Conservation (phyloP, 352 stramenopile species). For the Chloridella minuta region DNA sequence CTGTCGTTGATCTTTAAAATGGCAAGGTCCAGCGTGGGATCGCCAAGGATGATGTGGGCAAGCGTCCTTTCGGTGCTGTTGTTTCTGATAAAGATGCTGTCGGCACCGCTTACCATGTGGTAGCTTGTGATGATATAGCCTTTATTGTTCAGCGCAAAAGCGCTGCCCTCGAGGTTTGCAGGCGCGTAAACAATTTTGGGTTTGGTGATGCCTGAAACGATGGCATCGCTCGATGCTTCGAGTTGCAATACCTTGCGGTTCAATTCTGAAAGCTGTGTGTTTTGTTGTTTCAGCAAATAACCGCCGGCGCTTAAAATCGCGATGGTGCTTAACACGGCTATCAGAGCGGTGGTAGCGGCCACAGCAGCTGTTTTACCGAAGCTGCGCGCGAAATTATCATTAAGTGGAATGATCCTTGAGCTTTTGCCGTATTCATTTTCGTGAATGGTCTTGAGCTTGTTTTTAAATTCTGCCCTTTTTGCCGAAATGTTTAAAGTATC, state of each 20-base stretch:
- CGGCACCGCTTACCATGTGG: not conserved
- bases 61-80: not conserved
- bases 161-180: not conserved
- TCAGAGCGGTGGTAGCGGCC: not conserved
- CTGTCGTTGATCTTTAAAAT: not conserved
- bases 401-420: not conserved
- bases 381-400: not conserved
- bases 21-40: not conserved
- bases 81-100: not conserved
- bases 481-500: not conserved
- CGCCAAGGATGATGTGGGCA: not conserved
- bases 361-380: not conserved
- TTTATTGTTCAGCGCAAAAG: slow-evolving; percentile 5
- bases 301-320: not conserved
- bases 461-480: not conserved
- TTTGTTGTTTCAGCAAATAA: not conserved
- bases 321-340: not conserved
- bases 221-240: not conserved
- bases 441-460: not conserved
- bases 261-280: not conserved
- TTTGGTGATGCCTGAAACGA: not conserved
- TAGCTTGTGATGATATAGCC: not conserved
- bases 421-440: not conserved
- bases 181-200: not conserved
- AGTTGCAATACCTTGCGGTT: not conserved